Conservation (phyloP, 192 early-diverging fungal species). For the Dispira simplex region DNA sequence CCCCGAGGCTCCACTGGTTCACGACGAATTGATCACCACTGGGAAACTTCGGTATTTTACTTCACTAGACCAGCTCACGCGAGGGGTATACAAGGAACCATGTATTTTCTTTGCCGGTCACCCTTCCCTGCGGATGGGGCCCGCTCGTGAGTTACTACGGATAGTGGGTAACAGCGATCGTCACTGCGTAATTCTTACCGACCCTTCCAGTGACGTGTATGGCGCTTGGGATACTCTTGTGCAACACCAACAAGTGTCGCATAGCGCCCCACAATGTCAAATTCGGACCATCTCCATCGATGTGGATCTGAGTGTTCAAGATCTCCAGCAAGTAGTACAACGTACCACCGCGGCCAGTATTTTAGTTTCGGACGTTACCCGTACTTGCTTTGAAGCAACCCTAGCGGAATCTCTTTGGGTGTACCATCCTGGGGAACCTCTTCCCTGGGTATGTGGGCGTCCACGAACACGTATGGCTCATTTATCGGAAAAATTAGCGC, state of each 20-base stretch:
- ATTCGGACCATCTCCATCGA: not conserved
- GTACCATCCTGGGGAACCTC: not conserved
- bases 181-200: not conserved
- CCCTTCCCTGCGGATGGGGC: not conserved
- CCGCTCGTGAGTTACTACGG: not conserved
- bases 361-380: not conserved
- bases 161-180: not conserved
- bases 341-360: not conserved
- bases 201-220: not conserved
- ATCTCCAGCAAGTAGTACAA: not conserved
- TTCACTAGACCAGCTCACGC: not conserved
- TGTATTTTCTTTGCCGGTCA: constrained; percentile 4
- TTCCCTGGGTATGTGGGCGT: not conserved
- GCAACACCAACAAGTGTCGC: not conserved
- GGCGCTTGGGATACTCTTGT: not conserved
- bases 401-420: not conserved
- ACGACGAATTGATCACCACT: constrained; percentile 2
- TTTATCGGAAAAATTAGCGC: constrained; percentile 5
- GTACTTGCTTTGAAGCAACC: not conserved
- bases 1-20: not conserved
- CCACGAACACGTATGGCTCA: not conserved
- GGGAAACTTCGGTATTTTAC: not conserved
- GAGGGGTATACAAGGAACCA: constrained; percentile 1
- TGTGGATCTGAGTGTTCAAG: not conserved
- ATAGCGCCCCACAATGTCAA: not conserved